phyloP scores from a whole-genome alignment of 2,329 filamentous ascomycete genomes.

The Sporothrix humicola region DNA sequence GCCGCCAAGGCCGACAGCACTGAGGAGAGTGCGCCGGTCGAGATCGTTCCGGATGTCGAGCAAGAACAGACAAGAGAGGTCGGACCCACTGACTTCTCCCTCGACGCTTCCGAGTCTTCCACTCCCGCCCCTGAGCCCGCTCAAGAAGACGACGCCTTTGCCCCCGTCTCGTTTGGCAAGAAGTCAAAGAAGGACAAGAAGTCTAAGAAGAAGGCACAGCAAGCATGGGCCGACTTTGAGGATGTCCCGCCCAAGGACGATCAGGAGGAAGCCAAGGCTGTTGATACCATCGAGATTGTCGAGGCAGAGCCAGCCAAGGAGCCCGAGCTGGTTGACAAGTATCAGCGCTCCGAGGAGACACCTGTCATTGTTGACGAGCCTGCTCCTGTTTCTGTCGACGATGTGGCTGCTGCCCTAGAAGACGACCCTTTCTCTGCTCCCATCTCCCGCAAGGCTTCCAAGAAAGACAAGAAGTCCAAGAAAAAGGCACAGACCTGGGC shows the following conservation, averaged over 20 bases:
- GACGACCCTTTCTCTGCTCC: neutral
- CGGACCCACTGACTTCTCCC: neutral
- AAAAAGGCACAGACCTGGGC: neutral
- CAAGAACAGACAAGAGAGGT: neutral
- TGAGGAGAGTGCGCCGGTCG: neutral
- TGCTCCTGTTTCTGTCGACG: neutral
- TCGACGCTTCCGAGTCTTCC: neutral
- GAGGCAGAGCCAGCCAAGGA: neutral
- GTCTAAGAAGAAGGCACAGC: constrained; percentile 21
- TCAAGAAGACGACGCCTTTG: neutral
- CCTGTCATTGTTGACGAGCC: neutral
- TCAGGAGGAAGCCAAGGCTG: neutral
- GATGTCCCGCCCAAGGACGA: neutral
- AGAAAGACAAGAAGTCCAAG: constrained; percentile 26
- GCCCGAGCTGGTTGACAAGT: constrained; percentile 1
- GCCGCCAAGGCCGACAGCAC: neutral
- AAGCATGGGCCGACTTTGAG: constrained; percentile 1
- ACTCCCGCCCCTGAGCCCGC: neutral
- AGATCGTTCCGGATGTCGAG: neutral
- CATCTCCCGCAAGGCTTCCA: neutral
- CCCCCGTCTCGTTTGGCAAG: constrained; percentile 36
- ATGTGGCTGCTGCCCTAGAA: neutral
- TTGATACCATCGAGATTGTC: neutral
- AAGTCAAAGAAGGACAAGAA: constrained; percentile 47
- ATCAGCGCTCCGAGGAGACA: neutral